Evolutionary conservation across 805 yeast species (phyloP), one percentile per base, ranked within the genome.

Genomic region (Diddensiella caesifluorescens): DNA sequence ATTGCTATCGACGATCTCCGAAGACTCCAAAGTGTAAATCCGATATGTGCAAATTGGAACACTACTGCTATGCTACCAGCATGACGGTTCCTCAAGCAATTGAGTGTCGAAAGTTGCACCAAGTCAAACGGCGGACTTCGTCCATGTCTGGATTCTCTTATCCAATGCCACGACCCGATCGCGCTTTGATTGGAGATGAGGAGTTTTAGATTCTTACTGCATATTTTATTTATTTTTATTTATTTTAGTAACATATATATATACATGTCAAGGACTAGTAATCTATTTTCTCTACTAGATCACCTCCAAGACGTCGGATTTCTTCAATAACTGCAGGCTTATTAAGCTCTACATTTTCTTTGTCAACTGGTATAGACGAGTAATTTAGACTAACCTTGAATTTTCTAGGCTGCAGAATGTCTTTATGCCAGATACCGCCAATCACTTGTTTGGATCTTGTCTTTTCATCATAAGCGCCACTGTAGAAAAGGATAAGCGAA

Each of bases 351-450:
- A 84, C 80, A 42, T 71, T 71, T 12, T 66, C 76, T 9, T 40
- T 44, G 7, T 29, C 32, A 3, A 70, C 60, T 1, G 95, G 94
- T 55, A 74, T 71, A 43, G 80, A 71, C 53, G 86, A 80, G 54
- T 77, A 80, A 10, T 89, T 94, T 46, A 83, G 60, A 49, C 83
- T 85, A 18, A 83, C 95, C 53, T 81, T 79, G 67, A 87, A 88
- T 60, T 80, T 83, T 57, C 77, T 74, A 47, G 75, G 74, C 15
- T 69, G 64, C 47, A 75, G 62, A 28, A 74, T 71, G 3, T 73
- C 62, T 2, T 95, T 95, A 39, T 83, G 77, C 66, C 90, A 80
- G 36, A 92, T 64, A 2, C 97, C 97, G 18, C 89, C 74, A 38
- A 90, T 75, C 5, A 81, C 79, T n/a, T 35, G 39, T 12, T 35